A percentile compares a stretch with the other conserved stretches of the same genome.
Evolutionary conservation across 805 yeast genomes (phyloP).

Genomic region (Candida incommunis): DNA sequence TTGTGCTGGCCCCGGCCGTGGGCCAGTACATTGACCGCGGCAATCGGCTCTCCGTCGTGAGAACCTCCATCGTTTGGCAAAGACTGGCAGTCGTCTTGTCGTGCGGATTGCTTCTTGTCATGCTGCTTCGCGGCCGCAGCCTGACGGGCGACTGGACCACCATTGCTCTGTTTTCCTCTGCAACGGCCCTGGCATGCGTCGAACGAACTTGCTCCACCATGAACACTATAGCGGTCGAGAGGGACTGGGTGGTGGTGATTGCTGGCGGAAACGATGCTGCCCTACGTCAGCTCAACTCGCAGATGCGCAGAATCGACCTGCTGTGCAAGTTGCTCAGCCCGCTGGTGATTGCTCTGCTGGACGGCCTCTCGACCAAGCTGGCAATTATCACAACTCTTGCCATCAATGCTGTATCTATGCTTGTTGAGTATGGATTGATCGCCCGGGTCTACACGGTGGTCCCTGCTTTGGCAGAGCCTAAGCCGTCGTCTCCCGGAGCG

Average conservation of each 20-base stretch:
- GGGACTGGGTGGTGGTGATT: conserved; percentile 29
- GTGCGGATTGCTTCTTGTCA: too few species aligned
- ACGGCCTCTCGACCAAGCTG: conserved; percentile 14
- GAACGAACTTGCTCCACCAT: too few species aligned
- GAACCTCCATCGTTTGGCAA: too few species aligned
- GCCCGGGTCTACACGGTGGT: conserved; percentile 21
- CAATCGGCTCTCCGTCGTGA: too few species aligned
- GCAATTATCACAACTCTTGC: conserved; percentile 18
- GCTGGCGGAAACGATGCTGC: conserved; percentile 14
- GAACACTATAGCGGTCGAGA: conserved; percentile 25
- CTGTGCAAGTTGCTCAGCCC: conserved; percentile 27
- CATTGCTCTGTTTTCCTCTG: too few species aligned
- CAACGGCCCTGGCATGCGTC: too few species aligned
- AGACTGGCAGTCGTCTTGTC: too few species aligned
- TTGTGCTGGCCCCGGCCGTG: too few species aligned
- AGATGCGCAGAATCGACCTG: conserved; percentile 26
- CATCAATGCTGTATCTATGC: conserved; percentile 18
- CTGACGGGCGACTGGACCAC: too few species aligned
- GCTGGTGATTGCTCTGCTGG: conserved; percentile 21
- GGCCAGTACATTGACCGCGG: too few species aligned
- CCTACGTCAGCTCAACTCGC: conserved; percentile 20
- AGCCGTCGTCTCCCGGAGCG: conserved; percentile 20
- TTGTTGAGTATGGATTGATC: conserved; percentile 23
- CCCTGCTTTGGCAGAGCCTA: conserved; percentile 20
- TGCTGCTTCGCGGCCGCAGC: too few species aligned